Evolutionary conservation across 139 green algal species (phyloP).

Genomic region (Chlorella sp.): DNA sequence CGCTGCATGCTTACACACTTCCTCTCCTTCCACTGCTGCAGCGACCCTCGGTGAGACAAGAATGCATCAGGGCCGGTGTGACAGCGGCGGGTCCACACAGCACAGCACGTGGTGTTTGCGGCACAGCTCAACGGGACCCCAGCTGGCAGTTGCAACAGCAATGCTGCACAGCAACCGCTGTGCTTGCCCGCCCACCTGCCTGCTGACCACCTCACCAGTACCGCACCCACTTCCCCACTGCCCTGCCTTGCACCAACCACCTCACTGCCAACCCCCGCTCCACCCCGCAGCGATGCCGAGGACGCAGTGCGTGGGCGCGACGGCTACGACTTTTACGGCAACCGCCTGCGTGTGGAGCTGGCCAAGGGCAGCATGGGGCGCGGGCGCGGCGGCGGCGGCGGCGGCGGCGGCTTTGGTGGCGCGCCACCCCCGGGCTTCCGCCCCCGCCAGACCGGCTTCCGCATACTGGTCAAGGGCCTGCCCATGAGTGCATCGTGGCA

Average conservation of each 20-base stretch:
- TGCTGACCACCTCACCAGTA: too few species aligned
- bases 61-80: neutral
- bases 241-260: neutral
- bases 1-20: neutral
- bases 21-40: neutral
- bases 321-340: constrained; percentile 91
- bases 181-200: too few species aligned
- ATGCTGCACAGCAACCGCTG: too few species aligned
- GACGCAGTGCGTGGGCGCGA: constrained; percentile 90
- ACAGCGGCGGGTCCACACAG: neutral
- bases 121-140: too few species aligned
- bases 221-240: neutral
- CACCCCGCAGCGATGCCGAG: constrained; percentile 75
- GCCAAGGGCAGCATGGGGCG: constrained; percentile 28
- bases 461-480: constrained; percentile 82
- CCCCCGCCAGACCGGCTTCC: constrained; percentile 64
- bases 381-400: constrained; percentile 10
- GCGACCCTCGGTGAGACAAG: constrained; percentile 15
- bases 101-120: too few species aligned
- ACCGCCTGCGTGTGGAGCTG: constrained; percentile 80
- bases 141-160: too few species aligned
- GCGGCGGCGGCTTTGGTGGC: constrained; percentile 23
- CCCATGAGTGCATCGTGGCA: constrained; percentile 92
- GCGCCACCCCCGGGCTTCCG: constrained; percentile 21
- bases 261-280: neutral